Percentiles rank a stretch among this genome's conserved stretches.
Conservation (phyloP, 352 stramenopile genomes). For the Phytophthora cactorum region DNA sequence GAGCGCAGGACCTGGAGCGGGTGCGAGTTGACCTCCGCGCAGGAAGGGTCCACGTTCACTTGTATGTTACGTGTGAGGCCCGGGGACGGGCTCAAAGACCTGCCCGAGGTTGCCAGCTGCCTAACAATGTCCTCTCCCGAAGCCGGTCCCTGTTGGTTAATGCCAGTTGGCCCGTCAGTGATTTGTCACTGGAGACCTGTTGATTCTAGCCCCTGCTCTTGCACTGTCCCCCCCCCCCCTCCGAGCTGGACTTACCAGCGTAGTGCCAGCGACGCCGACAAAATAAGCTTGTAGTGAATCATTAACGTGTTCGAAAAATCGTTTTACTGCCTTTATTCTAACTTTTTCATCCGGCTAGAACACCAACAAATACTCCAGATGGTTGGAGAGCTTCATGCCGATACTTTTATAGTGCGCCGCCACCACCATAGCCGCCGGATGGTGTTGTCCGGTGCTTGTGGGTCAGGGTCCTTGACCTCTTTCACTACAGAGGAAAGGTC, state of each 20-base stretch:
- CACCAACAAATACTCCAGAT: no score
- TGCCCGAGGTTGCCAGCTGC: neutral
- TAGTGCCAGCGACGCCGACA: neutral
- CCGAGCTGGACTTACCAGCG: neutral
- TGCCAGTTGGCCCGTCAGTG: neutral
- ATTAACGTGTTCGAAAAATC: no score
- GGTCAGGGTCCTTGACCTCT: no score
- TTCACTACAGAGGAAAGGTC: no score
- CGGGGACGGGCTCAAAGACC: neutral
- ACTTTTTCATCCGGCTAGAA: no score
- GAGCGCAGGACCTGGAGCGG: neutral
- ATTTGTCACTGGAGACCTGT: neutral
- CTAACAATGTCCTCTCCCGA: neutral
- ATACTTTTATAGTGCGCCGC: no score
- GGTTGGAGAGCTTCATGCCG: no score
- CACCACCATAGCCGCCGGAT: no score
- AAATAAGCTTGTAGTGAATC: no score
- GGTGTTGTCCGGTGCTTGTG: no score
- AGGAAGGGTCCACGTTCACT: neutral
- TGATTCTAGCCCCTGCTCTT: neutral
- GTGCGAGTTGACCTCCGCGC: neutral
- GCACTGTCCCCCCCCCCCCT: neutral
- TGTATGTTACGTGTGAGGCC: neutral
- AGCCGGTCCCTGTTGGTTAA: neutral
- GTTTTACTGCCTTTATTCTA: no score